These are phyloP conservation scores for Kodamaea laetipori DNA, from an alignment of 805 yeast species.

Conservation along the genomic window DNA sequence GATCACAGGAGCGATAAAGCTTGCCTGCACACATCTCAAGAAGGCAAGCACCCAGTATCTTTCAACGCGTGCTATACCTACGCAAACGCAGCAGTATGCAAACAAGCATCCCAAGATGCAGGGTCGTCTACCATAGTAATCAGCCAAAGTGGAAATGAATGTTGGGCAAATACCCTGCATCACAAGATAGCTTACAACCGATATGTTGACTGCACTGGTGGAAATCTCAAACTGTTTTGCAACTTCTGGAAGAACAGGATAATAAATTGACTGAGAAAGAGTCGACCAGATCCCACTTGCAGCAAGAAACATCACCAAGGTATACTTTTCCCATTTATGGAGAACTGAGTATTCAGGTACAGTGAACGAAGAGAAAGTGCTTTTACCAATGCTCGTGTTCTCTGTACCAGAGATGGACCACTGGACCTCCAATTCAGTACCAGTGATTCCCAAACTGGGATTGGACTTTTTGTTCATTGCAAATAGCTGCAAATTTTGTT, in stretches of 20 bases:
- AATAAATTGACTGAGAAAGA: slow-evolving; percentile 73
- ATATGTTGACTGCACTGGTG: slow-evolving; percentile 61
- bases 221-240: slow-evolving; percentile 55
- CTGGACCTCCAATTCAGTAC: neutral
- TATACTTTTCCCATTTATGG: slow-evolving; percentile 39
- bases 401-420: neutral
- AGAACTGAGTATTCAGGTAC: slow-evolving; percentile 43
- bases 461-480: neutral
- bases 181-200: slow-evolving; percentile 75
- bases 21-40: slow-evolving; percentile 74
- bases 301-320: slow-evolving; percentile 40
- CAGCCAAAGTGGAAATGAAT: slow-evolving; percentile 68
- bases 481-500: slow-evolving; percentile 1
- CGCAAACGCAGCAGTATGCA: slow-evolving; percentile 59
- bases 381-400: neutral
- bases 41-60: slow-evolving; percentile 63
- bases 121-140: slow-evolving; percentile 72
- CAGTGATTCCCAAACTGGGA: neutral
- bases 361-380: neutral
- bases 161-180: slow-evolving; percentile 80
- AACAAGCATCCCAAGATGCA: slow-evolving; percentile 55
- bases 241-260: slow-evolving; percentile 70
- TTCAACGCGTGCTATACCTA: slow-evolving; percentile 63
- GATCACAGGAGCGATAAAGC: slow-evolving; percentile 74
- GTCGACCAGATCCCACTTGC: slow-evolving; percentile 66